These are phyloP conservation scores for Barnettozyma hawaiiensis DNA, from an alignment of 1,139 yeast genomes.

Conservation along the genomic window DNA sequence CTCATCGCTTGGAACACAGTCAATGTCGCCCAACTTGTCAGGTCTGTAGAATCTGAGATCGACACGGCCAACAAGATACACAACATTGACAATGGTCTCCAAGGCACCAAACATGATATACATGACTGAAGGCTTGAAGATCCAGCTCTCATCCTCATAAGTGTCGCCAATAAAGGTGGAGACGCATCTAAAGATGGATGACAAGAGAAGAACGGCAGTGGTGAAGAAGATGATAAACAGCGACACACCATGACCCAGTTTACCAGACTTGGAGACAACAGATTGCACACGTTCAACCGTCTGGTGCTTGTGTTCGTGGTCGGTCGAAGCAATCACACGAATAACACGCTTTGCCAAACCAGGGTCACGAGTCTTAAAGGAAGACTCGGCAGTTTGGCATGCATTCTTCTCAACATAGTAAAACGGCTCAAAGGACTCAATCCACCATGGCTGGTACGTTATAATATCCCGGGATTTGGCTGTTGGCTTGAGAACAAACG, in stretches of 20 bases:
- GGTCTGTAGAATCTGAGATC: slow-evolving; percentile 80
- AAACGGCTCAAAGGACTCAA: slow-evolving; percentile 51
- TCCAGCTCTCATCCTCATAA: slow-evolving; percentile 35
- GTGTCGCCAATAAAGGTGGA: slow-evolving; percentile 40
- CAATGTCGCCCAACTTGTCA: slow-evolving; percentile 36
- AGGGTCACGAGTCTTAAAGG: slow-evolving; percentile 50
- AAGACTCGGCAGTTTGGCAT: slow-evolving; percentile 42
- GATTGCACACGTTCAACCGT: slow-evolving; percentile 31
- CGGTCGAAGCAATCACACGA: slow-evolving; percentile 37
- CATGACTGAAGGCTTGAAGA: slow-evolving; percentile 52
- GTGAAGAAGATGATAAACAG: slow-evolving; percentile 45
- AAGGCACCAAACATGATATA: slow-evolving; percentile 63
- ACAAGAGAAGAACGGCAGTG: slow-evolving; percentile 49
- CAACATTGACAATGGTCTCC: slow-evolving; percentile 50
- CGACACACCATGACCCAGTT: slow-evolving; percentile 44
- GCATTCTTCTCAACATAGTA: slow-evolving; percentile 51
- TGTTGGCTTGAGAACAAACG: slow-evolving; percentile 56
- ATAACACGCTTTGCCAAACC: slow-evolving; percentile 38
- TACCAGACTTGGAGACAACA: slow-evolving; percentile 28
- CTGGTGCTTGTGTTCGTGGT: slow-evolving; percentile 30
- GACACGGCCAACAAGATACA: slow-evolving; percentile 57
- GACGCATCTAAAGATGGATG: slow-evolving; percentile 54
- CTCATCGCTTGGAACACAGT: slow-evolving; percentile 1
- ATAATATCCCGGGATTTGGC: slow-evolving; percentile 45
- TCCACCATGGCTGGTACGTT: slow-evolving; percentile 79